Evolutionary conservation across 1,139 yeast species (phyloP), one percentile per base, ranked within the genome.

Genomic region (Debaryomyces sp.): DNA sequence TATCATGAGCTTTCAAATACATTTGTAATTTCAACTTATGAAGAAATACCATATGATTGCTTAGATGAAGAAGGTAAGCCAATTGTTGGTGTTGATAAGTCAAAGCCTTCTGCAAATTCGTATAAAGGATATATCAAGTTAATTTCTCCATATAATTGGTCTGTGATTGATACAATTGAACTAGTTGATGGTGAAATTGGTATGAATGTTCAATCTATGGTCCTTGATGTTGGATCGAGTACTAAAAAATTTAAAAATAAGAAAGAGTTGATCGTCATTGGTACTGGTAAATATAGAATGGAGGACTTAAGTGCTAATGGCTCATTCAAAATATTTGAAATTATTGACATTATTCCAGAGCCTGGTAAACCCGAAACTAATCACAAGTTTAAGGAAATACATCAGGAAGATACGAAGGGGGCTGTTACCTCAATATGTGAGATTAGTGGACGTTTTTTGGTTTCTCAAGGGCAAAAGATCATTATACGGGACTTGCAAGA

Each of bases 271-370:
- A 67, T 94, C 21, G 86, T 90, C 1, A 73, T 87, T 22, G 99
- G 98, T 1, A 82, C 94, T 1, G 89, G 96, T 1, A 76, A 80
- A 50, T 81, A 85, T 50, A 78, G 96, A 50, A 84, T 88, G 55
- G 99, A 94, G 62, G 97, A 91, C 69, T 72, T 88, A 49, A 81
- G 91, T 5, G 82, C 96, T 1, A 82, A 85, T 59, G 99, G 99
- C 0, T 75, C 87, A 2, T 87, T 90, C 66, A 82, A 84, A 54
- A 71, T 92, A 1, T 85, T 73, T 57, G 96, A 91, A 55, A 77
- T 89, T 37, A 85, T 88, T 46, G 92, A 86, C 53, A 88, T 91
- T 63, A 90, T 90, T 52, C 97, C 97, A 0, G 97, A 91, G 60
- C 95, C 95, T 0, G 94, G 88, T 0, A 81, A 77, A 51, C 97